Evolutionary conservation across 106 monocot genomes (phyloP).

Genomic region (Dioscorea dumetorum): DNA sequence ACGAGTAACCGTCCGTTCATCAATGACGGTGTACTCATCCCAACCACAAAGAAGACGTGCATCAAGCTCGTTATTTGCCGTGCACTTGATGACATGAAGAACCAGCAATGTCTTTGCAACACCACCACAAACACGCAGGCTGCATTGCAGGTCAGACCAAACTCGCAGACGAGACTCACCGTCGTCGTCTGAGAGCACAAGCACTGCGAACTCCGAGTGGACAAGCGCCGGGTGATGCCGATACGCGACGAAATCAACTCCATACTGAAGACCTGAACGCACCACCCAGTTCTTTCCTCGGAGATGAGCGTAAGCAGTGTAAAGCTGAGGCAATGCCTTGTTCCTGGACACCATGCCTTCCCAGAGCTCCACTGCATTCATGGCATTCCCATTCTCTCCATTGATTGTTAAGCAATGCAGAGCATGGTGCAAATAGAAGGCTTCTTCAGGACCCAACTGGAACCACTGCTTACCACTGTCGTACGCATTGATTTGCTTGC

Average conservation of each 20-base stretch:
- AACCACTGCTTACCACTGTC: constrained; percentile 39
- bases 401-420: constrained; percentile 41
- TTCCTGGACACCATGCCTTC: constrained; percentile 14
- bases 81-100: constrained; percentile 10
- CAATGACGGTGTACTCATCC: constrained; percentile 21
- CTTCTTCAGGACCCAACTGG: constrained; percentile 63
- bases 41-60: constrained; percentile 11
- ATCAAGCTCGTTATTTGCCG: constrained; percentile 1
- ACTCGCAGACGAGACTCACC: constrained; percentile 16
- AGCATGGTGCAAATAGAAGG: constrained; percentile 49
- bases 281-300: constrained; percentile 79
- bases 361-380: constrained; percentile 38
- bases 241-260: constrained; percentile 77
- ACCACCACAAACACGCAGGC: constrained; percentile 45
- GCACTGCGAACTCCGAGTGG: constrained; percentile 55
- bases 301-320: constrained; percentile 66
- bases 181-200: constrained; percentile 29
- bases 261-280: constrained; percentile 46
- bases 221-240: constrained; percentile 74
- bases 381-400: not conserved
- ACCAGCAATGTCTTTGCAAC: constrained; percentile 55
- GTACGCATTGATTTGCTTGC: constrained; percentile 29
- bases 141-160: constrained; percentile 59
- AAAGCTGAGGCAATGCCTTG: constrained; percentile 31
- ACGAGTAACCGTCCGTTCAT: constrained; percentile 32